A percentile compares a stretch with the other conserved stretches of the same genome.
Conservation (phyloP, 2,329 filamentous ascomycete species). For the Epichloe festucae region DNA sequence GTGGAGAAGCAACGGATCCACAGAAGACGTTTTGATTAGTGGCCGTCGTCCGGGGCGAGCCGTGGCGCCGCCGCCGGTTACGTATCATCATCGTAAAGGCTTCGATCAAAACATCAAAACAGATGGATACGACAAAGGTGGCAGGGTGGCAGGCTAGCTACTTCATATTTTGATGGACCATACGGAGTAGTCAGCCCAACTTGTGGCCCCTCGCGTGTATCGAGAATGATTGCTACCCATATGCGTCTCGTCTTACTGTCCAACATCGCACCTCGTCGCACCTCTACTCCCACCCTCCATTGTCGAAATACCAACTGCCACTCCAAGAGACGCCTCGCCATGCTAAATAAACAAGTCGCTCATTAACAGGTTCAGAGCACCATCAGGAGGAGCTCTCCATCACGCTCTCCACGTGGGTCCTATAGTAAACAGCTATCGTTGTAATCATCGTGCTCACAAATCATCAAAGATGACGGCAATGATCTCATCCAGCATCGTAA, state of each 20-base stretch:
- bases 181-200: no score
- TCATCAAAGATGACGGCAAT: conserved; percentile 50
- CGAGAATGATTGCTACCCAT: background rate
- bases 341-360: background rate
- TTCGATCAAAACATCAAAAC: no score
- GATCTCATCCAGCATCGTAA: conserved; percentile 60
- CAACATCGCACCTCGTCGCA: background rate
- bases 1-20: background rate
- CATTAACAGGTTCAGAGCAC: background rate
- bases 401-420: background rate
- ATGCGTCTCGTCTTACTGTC: background rate
- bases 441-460: background rate
- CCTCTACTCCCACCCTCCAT: background rate
- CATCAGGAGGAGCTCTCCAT: background rate
- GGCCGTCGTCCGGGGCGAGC: background rate
- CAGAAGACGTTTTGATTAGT: background rate
- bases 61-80: background rate
- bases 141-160: no score
- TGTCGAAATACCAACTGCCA: background rate
- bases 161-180: no score
- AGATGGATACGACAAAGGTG: no score
- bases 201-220: no score
- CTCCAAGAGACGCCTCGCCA: conserved; percentile 2
- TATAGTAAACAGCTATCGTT: background rate
- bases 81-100: background rate